These are phyloP conservation scores for Ceratopteris richardii DNA, from an alignment of 75 land plant genomes.

Conservation along the genomic window DNA sequence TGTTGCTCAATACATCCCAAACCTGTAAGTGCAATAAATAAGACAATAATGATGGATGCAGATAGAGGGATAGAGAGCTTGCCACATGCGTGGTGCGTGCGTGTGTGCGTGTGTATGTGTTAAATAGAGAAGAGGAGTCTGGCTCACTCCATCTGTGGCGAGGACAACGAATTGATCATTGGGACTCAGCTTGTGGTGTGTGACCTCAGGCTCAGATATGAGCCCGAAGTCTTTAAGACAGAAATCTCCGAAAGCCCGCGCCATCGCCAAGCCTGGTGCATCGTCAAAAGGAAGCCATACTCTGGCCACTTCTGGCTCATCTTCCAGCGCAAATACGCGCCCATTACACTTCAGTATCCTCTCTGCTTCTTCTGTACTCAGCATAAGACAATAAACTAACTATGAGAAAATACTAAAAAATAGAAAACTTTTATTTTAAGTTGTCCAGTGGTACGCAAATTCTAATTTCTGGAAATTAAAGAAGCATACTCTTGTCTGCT, in stretches of 20 bases:
- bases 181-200: constrained; percentile 45
- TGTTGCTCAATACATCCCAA: constrained; percentile 88
- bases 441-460: no score
- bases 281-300: constrained; percentile 80
- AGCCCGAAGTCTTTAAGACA: constrained; percentile 81
- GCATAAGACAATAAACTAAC: no score
- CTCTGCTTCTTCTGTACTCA: constrained; percentile 65
- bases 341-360: constrained; percentile 74
- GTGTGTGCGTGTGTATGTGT: neutral
- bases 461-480: no score
- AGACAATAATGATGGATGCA: no score
- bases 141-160: constrained; percentile 90
- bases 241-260: constrained; percentile 88
- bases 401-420: neutral
- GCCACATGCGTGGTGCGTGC: neutral
- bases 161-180: constrained; percentile 76
- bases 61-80: neutral
- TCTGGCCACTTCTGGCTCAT: constrained; percentile 83
- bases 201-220: constrained; percentile 72
- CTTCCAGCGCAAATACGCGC: constrained; percentile 70
- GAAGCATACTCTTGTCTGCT: no score
- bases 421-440: no score
- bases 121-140: neutral
- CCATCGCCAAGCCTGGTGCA: constrained; percentile 88
- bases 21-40: constrained; percentile 28